Evolutionary conservation across 192 early-diverging fungal species (phyloP), one percentile per base, ranked within the genome.

Genomic region (Coemansia sp.): DNA sequence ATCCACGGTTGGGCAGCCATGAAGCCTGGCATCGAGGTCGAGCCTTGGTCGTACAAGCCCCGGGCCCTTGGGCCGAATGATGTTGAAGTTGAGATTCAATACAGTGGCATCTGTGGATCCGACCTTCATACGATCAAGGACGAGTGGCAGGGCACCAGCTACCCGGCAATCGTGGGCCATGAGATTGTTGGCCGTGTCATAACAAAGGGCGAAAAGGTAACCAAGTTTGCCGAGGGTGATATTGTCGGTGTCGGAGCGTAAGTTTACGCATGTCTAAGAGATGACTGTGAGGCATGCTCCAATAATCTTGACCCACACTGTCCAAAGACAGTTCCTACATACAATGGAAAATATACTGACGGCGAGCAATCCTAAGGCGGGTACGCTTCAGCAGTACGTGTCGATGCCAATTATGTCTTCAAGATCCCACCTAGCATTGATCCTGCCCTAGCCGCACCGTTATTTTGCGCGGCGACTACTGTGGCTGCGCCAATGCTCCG

Each of bases 381-480:
- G 5, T 76, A 85, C 48, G 87, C 86, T 25, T 88, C 88, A 14
- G 87, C 87, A 52, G 86, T 88, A 1, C 77, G 84, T 31, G 76
- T 86, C 12, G 67, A 85, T 60, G 62, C 74, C 31, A 69, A 82
- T 48, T 92, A 86, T 57, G 83, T 77, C n/a, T 92, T 85, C 85
- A 85, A 84, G 79, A 84, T 87, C 41, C 86, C 86, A 5, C 76
- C 56, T 1, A 51, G 21, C 6, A 77, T 87, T 19, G 82, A 78
- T 10, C 79, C 85, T 0, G 65, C 76, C 5, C 82, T 86, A 50
- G 89, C 88, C 0, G 89, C 86, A 2, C 88, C 92, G 2, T 69
- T 95, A 47, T 83, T 94, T 65, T 94, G 93, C 69, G 92, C 92
- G 14, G 93, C 92, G 7, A 81, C 85, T 26, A 89, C 93, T 22